Conservation (phyloP, 179 eudicot genomes). For the Beta lomatogona region DNA sequence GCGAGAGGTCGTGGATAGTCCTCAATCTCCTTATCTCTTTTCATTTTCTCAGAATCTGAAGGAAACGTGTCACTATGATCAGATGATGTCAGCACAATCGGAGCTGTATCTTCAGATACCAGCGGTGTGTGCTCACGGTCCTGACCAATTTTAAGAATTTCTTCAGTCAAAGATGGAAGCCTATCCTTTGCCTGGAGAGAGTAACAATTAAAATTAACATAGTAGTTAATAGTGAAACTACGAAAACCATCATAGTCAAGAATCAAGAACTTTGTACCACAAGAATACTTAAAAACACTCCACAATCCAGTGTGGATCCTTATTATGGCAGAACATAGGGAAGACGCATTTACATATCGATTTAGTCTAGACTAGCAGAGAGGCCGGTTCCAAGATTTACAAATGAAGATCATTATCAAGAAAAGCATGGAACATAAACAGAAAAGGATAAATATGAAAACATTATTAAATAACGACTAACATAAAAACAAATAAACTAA, state of each 20-base stretch:
- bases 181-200: constrained; percentile 61
- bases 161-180: constrained; percentile 62
- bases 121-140: constrained; percentile 28
- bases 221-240: neutral
- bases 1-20: constrained; percentile 78
- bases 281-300: neutral
- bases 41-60: constrained; percentile 32
- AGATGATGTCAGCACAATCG: constrained; percentile 23
- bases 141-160: constrained; percentile 68
- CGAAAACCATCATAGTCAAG: neutral
- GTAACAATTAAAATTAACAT: neutral
- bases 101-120: constrained; percentile 32
- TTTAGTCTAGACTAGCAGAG: neutral
- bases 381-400: neutral
- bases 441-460: neutral
- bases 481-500: too few species aligned
- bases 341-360: neutral
- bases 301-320: neutral
- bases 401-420: neutral
- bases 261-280: neutral
- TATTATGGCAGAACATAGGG: neutral
- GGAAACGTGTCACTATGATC: constrained; percentile 34
- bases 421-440: neutral
- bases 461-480: neutral
- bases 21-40: constrained; percentile 40